phyloP scores from a whole-genome alignment of 129 eudicot genomes.

The Lactuca sativa region DNA sequence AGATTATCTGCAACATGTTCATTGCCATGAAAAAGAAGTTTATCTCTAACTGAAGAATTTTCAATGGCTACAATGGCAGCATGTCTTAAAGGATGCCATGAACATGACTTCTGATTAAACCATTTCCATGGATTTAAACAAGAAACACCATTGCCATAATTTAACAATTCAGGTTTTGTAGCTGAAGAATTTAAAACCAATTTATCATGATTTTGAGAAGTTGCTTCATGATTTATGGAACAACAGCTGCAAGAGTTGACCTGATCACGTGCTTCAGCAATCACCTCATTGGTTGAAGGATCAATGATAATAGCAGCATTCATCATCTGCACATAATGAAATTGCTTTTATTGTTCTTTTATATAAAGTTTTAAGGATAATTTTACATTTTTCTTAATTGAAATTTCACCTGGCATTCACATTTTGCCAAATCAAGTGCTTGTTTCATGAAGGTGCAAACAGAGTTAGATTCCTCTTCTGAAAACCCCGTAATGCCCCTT shows the following conservation, averaged over 20 bases:
- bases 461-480: conserved; percentile 55
- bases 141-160: conserved; percentile 38
- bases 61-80: conserved; percentile 95
- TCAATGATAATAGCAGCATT: conserved; percentile 95
- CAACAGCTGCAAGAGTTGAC: conserved; percentile 37
- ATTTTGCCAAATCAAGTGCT: conserved; percentile 66
- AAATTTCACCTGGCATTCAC: conserved; percentile 45
- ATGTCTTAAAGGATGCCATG: conserved; percentile 85
- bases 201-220: conserved; percentile 27
- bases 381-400: neutral
- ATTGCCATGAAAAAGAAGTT: conserved; percentile 53
- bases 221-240: conserved; percentile 25
- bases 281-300: conserved; percentile 65
- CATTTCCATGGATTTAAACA: conserved; percentile 87
- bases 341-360: too few species aligned
- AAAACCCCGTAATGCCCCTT: conserved; percentile 89
- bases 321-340: conserved; percentile 44
- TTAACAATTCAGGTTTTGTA: conserved; percentile 26
- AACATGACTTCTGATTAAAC: conserved; percentile 45
- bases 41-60: conserved; percentile 79
- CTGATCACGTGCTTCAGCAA: conserved; percentile 75
- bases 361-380: too few species aligned
- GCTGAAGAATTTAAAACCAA: conserved; percentile 28
- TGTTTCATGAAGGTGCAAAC: conserved; percentile 65
- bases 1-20: conserved; percentile 14